A percentile compares a stretch with the other conserved stretches of the same genome.
phyloP scores from a whole-genome alignment of 257 asterid species.

The Anisodus acutangulus region DNA sequence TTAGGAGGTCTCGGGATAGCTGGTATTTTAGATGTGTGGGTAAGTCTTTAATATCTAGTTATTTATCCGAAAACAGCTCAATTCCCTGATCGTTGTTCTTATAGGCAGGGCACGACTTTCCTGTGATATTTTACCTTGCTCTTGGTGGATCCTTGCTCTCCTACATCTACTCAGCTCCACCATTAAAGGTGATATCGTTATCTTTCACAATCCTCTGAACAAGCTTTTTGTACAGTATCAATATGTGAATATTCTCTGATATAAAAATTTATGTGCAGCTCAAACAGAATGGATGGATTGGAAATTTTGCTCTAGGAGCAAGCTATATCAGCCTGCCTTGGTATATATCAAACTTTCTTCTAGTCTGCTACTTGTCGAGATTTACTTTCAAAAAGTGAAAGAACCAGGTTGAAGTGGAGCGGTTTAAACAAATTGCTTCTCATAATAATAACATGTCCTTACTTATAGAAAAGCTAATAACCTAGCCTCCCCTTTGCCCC shows the following conservation, averaged over 20 bases:
- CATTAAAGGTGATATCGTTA: conserved; percentile 66
- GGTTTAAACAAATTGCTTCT: not conserved
- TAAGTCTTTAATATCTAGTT: conserved; percentile 47
- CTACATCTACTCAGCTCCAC: conserved; percentile 97
- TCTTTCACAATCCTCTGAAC: conserved; percentile 30
- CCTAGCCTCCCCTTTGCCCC: not conserved
- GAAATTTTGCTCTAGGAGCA: conserved; percentile 92
- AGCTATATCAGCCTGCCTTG: conserved; percentile 98
- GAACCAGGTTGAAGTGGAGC: not conserved
- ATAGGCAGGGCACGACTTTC: conserved; percentile 91
- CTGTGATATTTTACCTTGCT: conserved; percentile 87
- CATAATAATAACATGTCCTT: not conserved
- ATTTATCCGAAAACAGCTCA: conserved; percentile 27
- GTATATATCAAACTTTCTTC: conserved; percentile 43
- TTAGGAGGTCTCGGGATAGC: conserved; percentile 87
- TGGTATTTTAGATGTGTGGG: conserved; percentile 90
- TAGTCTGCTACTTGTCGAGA: conserved; percentile 28
- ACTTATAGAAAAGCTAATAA: not conserved
- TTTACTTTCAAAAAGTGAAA: conserved; percentile 21
- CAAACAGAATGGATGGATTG: no score
- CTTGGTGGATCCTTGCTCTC: conserved; percentile 94
- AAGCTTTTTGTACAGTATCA: not conserved
- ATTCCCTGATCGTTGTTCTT: conserved; percentile 20
- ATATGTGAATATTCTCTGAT: conserved; percentile 7
- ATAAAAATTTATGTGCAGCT: conserved; percentile 55